A percentile compares a stretch with the other conserved stretches of the same genome.
Evolutionary conservation across 1,284 basidiomycete genomes (phyloP).

Genomic region (Cutaneotrichosporon cutaneum): DNA sequence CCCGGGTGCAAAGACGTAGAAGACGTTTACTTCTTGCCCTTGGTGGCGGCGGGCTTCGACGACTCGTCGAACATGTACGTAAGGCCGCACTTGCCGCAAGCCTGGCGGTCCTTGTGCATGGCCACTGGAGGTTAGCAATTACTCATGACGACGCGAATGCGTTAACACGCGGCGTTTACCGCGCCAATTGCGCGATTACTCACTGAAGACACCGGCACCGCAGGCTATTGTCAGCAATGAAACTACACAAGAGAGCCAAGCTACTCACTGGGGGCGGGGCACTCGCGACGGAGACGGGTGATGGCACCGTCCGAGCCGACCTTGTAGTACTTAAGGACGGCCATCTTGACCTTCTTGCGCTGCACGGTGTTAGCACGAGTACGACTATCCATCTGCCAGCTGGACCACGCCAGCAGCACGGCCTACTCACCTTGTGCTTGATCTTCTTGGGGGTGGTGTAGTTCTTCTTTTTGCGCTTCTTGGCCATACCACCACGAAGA

Average conservation of each 20-base stretch:
- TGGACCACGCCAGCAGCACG: too few species aligned
- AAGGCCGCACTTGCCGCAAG: slow-evolving; percentile 87
- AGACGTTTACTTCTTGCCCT: slow-evolving; percentile 7
- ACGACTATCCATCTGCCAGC: background rate
- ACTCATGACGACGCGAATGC: background rate
- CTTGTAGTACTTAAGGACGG: slow-evolving; percentile 98
- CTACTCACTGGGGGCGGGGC: slow-evolving; percentile 60
- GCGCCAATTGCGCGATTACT: background rate
- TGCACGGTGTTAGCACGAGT: slow-evolving; percentile 79
- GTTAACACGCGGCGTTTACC: background rate
- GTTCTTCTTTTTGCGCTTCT: slow-evolving; percentile 93
- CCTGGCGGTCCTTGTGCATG: slow-evolving; percentile 91
- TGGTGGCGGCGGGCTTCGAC: slow-evolving; percentile 5
- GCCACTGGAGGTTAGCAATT: slow-evolving; percentile 69
- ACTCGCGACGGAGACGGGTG: slow-evolving; percentile 97
- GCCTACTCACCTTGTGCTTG: background rate
- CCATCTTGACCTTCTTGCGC: slow-evolving; percentile 97
- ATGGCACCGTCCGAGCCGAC: slow-evolving; percentile 99
- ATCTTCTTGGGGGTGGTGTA: slow-evolving; percentile 91
- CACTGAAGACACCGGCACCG: slow-evolving; percentile 66
- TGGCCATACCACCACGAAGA: slow-evolving; percentile 75
- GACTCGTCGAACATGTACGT: slow-evolving; percentile 73
- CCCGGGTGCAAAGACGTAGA: too few species aligned
- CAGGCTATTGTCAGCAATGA: too few species aligned
- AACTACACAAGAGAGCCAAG: too few species aligned